A percentile compares a stretch with the other conserved stretches of the same genome.
phyloP scores from a whole-genome alignment of 2,329 filamentous ascomycete genomes.

The Cladosporium sp. region DNA sequence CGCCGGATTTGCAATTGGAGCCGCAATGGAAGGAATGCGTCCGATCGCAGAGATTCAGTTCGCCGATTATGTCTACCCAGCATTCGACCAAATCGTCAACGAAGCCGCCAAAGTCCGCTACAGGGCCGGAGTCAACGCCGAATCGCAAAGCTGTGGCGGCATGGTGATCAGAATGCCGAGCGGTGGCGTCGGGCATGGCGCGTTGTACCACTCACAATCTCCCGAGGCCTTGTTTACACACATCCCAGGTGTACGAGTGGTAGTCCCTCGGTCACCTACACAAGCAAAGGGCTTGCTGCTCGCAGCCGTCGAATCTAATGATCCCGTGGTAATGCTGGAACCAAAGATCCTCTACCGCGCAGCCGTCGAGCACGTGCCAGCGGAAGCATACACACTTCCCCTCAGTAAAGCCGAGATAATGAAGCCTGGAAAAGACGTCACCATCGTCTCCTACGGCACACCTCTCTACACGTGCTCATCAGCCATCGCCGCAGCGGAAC shows the following conservation, averaged over 20 bases:
- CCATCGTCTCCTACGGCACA: slow-evolving; percentile 82
- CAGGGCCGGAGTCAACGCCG: slow-evolving; percentile 52
- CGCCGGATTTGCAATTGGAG: slow-evolving; percentile 85
- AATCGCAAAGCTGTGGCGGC: slow-evolving; percentile 53
- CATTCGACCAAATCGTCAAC: slow-evolving; percentile 90
- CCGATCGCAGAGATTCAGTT: slow-evolving; percentile 95
- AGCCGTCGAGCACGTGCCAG: slow-evolving; percentile 84
- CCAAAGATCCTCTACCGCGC: slow-evolving; percentile 90
- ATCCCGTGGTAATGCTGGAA: slow-evolving; percentile 89
- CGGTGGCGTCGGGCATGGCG: slow-evolving; percentile 84
- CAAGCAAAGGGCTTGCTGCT: slow-evolving; percentile 86
- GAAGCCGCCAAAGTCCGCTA: slow-evolving; percentile 86
- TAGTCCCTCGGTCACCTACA: slow-evolving; percentile 76
- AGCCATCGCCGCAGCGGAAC: slow-evolving; percentile 70
- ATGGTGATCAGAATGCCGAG: slow-evolving; percentile 86
- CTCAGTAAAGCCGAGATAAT: slow-evolving; percentile 80
- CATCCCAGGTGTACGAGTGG: slow-evolving; percentile 75
- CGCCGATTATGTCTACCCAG: slow-evolving; percentile 87
- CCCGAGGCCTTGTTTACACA: slow-evolving; percentile 86
- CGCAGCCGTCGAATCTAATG: slow-evolving; percentile 67
- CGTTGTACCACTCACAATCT: slow-evolving; percentile 81
- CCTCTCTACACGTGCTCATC: slow-evolving; percentile 77
- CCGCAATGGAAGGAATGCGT: slow-evolving; percentile 83
- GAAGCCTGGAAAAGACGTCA: slow-evolving; percentile 73
- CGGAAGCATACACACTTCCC: slow-evolving; percentile 72